Evolutionary conservation across 805 yeast genomes (phyloP).

Genomic region (Candida railenensis): DNA sequence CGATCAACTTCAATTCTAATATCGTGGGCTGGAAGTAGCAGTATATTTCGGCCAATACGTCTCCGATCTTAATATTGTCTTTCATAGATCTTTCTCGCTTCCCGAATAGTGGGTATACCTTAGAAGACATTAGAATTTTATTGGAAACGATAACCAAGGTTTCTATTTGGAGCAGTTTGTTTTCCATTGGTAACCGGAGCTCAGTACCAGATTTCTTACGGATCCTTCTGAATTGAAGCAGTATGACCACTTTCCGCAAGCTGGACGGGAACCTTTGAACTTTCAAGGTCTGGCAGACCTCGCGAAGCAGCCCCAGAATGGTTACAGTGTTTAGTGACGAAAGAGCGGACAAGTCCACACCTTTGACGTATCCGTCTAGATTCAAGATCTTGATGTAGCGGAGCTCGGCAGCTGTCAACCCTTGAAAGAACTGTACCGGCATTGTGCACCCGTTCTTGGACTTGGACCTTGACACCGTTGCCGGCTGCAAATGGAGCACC

Average conservation of each 20-base stretch:
- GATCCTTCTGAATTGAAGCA: neutral
- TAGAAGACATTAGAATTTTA: neutral
- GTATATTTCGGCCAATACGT: neutral
- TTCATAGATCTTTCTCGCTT: neutral
- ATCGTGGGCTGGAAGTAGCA: neutral
- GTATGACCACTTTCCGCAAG: neutral
- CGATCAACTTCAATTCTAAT: neutral
- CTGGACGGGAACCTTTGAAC: neutral
- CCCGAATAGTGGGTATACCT: neutral
- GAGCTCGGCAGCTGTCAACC: neutral
- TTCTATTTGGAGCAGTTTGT: neutral
- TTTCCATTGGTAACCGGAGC: neutral
- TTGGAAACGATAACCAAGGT: neutral
- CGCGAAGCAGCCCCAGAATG: neutral
- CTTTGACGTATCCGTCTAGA: neutral
- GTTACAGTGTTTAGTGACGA: neutral
- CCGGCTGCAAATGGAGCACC: conserved; percentile 12
- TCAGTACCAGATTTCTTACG: neutral
- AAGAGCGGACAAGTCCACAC: neutral
- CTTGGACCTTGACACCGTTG: conserved; percentile 1
- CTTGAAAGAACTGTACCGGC: neutral
- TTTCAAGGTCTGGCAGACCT: neutral
- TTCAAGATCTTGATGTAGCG: neutral
- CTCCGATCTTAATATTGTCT: neutral
- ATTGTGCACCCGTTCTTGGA: neutral